Conservation (phyloP, 345 rosid genomes). For the Arabis hirsuta region DNA sequence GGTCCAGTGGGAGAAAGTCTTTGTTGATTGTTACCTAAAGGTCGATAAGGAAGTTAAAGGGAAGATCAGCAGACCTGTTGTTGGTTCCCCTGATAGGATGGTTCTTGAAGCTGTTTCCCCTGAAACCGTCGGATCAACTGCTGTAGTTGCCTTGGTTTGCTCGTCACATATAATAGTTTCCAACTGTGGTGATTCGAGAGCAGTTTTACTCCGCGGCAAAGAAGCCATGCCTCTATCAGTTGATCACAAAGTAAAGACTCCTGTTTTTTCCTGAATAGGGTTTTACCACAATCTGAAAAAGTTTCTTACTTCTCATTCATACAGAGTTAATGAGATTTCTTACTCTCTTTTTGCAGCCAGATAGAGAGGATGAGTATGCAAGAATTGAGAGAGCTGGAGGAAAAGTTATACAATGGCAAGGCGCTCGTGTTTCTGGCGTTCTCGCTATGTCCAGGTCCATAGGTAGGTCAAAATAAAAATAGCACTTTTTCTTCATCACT, state of each 20-base stretch:
- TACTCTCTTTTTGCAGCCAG: constrained; percentile 57
- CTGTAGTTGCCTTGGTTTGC: constrained; percentile 87
- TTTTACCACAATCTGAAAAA: constrained; percentile 10
- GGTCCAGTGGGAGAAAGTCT: constrained; percentile 75
- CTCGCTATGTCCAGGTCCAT: constrained; percentile 98
- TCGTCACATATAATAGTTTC: constrained; percentile 89
- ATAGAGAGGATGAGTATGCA: constrained; percentile 78
- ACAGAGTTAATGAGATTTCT: constrained; percentile 7
- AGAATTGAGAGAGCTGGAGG: constrained; percentile 95
- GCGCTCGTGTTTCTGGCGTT: constrained; percentile 92
- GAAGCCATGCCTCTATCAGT: constrained; percentile 74
- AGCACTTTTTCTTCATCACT: too few relatives aligned
- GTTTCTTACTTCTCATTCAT: constrained; percentile 9
- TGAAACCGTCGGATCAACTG: constrained; percentile 94
- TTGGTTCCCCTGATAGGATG: constrained; percentile 45
- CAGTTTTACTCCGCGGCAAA: constrained; percentile 87
- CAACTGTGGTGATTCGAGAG: constrained; percentile 96
- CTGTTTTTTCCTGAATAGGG: constrained; percentile 5
- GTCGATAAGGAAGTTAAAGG: constrained; percentile 86
- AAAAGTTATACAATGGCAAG: constrained; percentile 92
- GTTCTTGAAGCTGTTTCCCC: constrained; percentile 67
- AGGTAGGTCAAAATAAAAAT: constrained; percentile 52
- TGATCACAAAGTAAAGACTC: constrained; percentile 79
- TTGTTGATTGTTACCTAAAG: constrained; percentile 70
- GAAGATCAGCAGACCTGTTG: constrained; percentile 49